Base-by-base conservation (phyloP, 148 eudicot genomes). In the Vaccinium vitisidaea region DNA sequence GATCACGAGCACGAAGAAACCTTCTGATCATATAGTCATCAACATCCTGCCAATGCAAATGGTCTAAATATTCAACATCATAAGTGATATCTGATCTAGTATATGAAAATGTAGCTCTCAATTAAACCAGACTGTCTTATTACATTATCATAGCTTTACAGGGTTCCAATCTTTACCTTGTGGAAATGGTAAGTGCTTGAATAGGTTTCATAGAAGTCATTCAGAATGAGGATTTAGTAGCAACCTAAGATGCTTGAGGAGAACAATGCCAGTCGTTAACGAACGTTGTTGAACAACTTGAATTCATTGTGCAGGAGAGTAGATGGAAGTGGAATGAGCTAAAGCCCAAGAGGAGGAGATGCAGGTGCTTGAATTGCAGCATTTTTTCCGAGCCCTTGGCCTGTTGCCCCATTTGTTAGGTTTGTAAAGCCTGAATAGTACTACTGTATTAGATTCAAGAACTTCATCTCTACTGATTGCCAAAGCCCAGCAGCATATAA, bases 1-100 rank as follows among this genome's bases (percentile, higher is more conserved):
- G 80, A 84, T 92, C 92, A 12, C 98, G 92, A 0, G 99, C 99
- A 18, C 96, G 90, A 36, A 96, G 89, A 77, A 96, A 96, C 71
- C 99, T 93, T 76, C 99, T 84, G 48, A 96, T 48, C 82, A 84
- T 89, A 59, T 83, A 83, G 80, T 94, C 94, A 84, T 94, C 93
- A 49, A 77, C 85, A 49, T 91, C 97, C 98, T 94, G 88, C 50
- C 75, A 18, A 82, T 82, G 58, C 81, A 56, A 59, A 56, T 49
- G 53, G 16, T 23, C 13, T 48, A 77, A 49, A 46, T 25, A 52
- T 82, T 23, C 23, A 32, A 70, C 69, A 76, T 14, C 65, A 43
- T 43, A 16, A 77, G 8, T 58, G 49, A 48, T 69, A 69, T 67
- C 59, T 27, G 6, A 78, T 8, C 18, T 15, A 9, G 6, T 11